Evolutionary conservation across 2,329 filamentous ascomycete species (phyloP), one percentile per base, ranked within the genome.

Genomic region (Cordyceps tenuipes): DNA sequence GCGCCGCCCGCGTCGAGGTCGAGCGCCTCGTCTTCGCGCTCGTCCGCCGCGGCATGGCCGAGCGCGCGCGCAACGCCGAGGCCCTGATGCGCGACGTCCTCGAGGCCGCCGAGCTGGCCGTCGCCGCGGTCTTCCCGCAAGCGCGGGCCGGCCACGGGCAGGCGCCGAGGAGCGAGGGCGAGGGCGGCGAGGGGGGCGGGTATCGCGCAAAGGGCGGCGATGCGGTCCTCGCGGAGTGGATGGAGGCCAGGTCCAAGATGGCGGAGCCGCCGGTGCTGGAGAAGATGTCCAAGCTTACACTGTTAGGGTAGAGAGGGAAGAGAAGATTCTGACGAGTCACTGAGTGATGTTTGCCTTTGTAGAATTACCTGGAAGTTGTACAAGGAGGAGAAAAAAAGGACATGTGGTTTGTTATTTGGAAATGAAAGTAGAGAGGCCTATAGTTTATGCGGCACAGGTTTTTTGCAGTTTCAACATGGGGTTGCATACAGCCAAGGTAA

Each of bases 21-120:
- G 82, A 85, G 68, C 76, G 86, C 17, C 79, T 97, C 8, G 82
- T 96, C 0, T 85, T 89, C 64, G 91, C 88, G 0, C 76, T 97
- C 61, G 79, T 91, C 63, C 82, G 91, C 60, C 78, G 94, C 39
- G 84, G 83, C 21, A 97, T 97, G 94, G 81, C 89, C 49, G 94
- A 97, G 77, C 82, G 91, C 54, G 94, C 91, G 5, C 79, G 85
- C 15, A 88, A 90, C 7, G 83, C 96, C 3, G 88, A 94, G 72
- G 80, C 77, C 9, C 81, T 90, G 29, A 84, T 93, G 75, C 79
- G 75, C 5, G 90, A 94, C 64, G 87, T 97, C 0, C 76, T 90
- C 10, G 85, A 83, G 49, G 81, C 84, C 63, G 96, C 90, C 70
- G 75, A 74, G 64, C 78, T 76, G 8, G 87, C 88, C 48, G 78